Conservation (phyloP, 2,329 filamentous ascomycete genomes). For the Tolypocladium paradoxum region DNA sequence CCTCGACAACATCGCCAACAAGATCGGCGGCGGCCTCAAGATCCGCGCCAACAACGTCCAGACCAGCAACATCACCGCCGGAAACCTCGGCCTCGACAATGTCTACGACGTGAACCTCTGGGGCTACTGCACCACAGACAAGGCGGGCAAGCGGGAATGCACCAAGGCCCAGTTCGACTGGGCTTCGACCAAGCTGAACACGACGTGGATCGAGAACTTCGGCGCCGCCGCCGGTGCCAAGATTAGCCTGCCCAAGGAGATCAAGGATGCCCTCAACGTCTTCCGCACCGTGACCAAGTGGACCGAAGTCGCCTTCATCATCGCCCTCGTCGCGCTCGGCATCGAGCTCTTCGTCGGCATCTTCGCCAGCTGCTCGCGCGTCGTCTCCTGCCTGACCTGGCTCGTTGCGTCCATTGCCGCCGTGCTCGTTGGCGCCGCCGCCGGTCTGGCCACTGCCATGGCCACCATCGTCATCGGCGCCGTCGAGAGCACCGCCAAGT, state of each 20-base stretch:
- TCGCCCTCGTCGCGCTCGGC: slow-evolving; percentile 59
- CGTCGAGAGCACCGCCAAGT: slow-evolving; percentile 42
- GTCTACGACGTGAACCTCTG: slow-evolving; percentile 76
- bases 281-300: slow-evolving; percentile 69
- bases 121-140: slow-evolving; percentile 67
- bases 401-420: slow-evolving; percentile 57
- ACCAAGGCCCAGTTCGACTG: slow-evolving; percentile 63
- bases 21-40: slow-evolving; percentile 8
- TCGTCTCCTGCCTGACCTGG: slow-evolving; percentile 73
- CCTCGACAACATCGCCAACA: slow-evolving; percentile 22
- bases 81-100: slow-evolving; percentile 54
- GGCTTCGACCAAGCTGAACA: slow-evolving; percentile 62
- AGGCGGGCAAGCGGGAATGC: slow-evolving; percentile 50
- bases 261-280: slow-evolving; percentile 56
- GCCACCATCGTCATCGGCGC: slow-evolving; percentile 55
- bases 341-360: slow-evolving; percentile 68
- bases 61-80: slow-evolving; percentile 42
- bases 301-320: slow-evolving; percentile 73
- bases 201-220: slow-evolving; percentile 42
- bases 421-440: slow-evolving; percentile 46
- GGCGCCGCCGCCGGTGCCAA: slow-evolving; percentile 37
- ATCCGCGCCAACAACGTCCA: slow-evolving; percentile 10
- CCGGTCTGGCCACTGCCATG: slow-evolving; percentile 64
- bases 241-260: slow-evolving; percentile 54
- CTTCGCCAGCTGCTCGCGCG: slow-evolving; percentile 72